Conservation (phyloP, 331 rosid genomes). For the Saraca asoca region DNA sequence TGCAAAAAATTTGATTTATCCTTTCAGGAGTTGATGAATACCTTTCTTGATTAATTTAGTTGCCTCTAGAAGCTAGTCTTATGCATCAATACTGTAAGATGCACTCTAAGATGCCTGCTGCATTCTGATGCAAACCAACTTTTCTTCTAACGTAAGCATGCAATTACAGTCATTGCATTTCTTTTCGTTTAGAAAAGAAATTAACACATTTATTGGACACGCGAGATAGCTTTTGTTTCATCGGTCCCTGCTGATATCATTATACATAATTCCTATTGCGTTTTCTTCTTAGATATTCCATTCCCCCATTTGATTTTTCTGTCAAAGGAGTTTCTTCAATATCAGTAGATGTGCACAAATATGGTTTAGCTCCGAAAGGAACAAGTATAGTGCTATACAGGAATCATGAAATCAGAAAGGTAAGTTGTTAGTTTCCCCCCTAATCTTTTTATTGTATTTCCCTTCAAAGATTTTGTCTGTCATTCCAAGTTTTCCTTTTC, state of each 20-base stretch:
- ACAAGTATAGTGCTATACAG: slow-evolving; percentile 80
- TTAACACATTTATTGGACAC: slow-evolving; percentile 12
- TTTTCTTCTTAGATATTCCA: slow-evolving; percentile 63
- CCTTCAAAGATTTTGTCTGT: not conserved
- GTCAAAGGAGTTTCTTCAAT: slow-evolving; percentile 92
- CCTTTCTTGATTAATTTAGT: not conserved
- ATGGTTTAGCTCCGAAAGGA: slow-evolving; percentile 98
- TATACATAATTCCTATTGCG: slow-evolving; percentile 25
- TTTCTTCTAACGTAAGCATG: not conserved
- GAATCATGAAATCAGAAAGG: slow-evolving; percentile 95
- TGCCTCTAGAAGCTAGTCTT: not conserved
- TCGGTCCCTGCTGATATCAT: slow-evolving; percentile 5
- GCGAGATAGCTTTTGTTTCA: not conserved
- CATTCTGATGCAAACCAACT: not conserved
- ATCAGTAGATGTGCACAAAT: slow-evolving; percentile 95
- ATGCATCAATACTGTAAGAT: not conserved
- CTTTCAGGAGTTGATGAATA: not conserved
- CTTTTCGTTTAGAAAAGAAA: not conserved
- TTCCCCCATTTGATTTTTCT: slow-evolving; percentile 88
- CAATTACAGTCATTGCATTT: not conserved
- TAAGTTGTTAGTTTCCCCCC: slow-evolving; percentile 33
- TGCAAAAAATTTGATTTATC: slow-evolving; percentile 4
- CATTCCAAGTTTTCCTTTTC: not conserved
- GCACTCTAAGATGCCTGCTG: not conserved
- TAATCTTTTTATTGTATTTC: not conserved